Conservation (phyloP, 129 eudicot species). For the Flaveria bidentis region DNA sequence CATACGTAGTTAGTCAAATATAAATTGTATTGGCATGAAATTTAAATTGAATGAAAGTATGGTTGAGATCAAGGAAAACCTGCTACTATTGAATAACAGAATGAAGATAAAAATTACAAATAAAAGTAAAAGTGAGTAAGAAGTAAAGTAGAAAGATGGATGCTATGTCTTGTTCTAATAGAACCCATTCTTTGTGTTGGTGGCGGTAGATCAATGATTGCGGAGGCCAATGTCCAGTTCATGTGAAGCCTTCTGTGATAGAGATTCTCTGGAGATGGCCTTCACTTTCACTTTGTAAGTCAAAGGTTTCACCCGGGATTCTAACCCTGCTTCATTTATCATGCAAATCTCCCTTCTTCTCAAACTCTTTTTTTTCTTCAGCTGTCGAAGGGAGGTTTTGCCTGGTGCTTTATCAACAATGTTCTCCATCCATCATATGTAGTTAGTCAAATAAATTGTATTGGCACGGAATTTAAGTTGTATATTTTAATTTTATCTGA, state of each 20-base stretch:
- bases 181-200: constrained; percentile 96
- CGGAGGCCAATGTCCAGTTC: constrained; percentile 90
- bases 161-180: constrained; percentile 74
- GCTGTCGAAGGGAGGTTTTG: too few species aligned
- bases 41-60: too few species aligned
- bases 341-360: not conserved
- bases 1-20: too few species aligned
- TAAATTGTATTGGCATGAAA: too few species aligned
- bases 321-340: constrained; percentile 72
- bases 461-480: too few species aligned
- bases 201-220: constrained; percentile 92
- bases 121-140: constrained; percentile 1
- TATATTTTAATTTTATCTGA: too few species aligned
- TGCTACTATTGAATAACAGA: too few species aligned
- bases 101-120: constrained; percentile 4
- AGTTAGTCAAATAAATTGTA: too few species aligned
- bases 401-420: too few species aligned
- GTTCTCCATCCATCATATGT: too few species aligned
- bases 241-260: constrained; percentile 74
- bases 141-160: not conserved
- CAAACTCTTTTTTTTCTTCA: too few species aligned
- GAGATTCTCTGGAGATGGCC: constrained; percentile 76
- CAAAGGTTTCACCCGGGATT: constrained; percentile 74
- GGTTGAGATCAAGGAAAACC: not conserved
- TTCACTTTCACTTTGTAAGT: constrained; percentile 76